Conservation (phyloP, 1,284 basidiomycete genomes). For the Dichomitus squalens region DNA sequence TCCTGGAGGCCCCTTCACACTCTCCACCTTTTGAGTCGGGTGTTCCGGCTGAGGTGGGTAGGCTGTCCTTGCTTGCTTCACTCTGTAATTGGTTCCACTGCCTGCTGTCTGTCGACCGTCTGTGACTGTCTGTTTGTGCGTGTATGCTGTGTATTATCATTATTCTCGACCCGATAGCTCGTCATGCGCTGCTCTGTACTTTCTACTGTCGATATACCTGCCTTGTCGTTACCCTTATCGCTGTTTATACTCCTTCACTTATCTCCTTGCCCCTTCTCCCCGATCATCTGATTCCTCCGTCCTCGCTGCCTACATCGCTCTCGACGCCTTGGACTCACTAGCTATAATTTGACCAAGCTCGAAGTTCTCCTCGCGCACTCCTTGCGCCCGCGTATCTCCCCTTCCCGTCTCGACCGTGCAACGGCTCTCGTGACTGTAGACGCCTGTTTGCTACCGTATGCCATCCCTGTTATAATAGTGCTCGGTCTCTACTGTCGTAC, state of each 20-base stretch:
- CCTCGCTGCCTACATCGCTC: too few relatives aligned
- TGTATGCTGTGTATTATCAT: constrained; percentile 24
- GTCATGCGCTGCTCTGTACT: constrained; percentile 10
- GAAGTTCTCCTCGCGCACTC: neutral
- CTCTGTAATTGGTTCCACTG: neutral
- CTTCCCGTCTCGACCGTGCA: neutral
- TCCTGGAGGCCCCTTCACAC: constrained; percentile 37
- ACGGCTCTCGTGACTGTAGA: neutral
- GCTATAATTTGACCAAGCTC: constrained; percentile 16
- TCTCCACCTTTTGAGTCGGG: constrained; percentile 56
- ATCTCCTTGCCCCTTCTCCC: neutral
- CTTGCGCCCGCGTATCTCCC: neutral
- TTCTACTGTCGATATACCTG: constrained; percentile 25
- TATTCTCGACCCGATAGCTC: constrained; percentile 17
- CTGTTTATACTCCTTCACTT: constrained; percentile 22
- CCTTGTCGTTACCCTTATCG: constrained; percentile 20
- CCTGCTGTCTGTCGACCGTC: neutral
- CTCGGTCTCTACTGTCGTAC: neutral
- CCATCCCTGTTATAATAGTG: neutral
- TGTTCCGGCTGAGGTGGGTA: neutral
- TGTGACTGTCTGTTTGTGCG: constrained; percentile 11
- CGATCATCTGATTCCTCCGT: neutral
- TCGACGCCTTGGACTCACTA: constrained; percentile 18
- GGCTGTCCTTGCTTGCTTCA: neutral
- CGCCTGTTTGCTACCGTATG: neutral